Evolutionary conservation across 768 basidiomycete species (phyloP), one percentile per base, ranked within the genome.

Genomic region (Pholiota microspora): DNA sequence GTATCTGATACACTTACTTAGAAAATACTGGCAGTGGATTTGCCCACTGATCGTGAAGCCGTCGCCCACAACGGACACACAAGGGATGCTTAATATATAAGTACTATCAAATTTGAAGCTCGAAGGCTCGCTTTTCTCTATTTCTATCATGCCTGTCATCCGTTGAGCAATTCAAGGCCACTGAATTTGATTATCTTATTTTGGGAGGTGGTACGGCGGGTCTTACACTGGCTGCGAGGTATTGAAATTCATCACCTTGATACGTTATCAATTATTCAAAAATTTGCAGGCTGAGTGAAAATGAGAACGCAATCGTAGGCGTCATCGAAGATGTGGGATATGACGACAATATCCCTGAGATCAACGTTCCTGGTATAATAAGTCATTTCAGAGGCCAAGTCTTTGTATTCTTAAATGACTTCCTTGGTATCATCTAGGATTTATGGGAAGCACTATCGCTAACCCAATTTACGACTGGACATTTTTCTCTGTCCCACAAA

Each of bases 401-500:
- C 24, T 18, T 24, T 18, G 10, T 4, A 16, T 29, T 24, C 18
- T 44, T n/a, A 15, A 28, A 21, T 31, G 12, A 31, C 21, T 24
- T n/a, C 5, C 15, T 24, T 44, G 16, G 3, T 29, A 24, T 59
- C n/a, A n/a, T 9, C 46, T 32, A 53, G 58, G 49, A 32, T 55
- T 49, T n/a, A 52, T 59, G 21, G 58, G 58, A 23, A 45, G 51
- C 12, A 57, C 42, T 4, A 49, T 57, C 9, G 51, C 47, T 2
- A 45, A 59, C 34, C 58, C 58, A 2, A 47, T 29, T 3, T 59
- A 59, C 16, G 58, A 59, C 28, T 59, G 54, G 54, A 45, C 54
- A 9, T 59, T 59, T 21, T 52, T 52, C 10, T 59, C 58, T 8
- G 54, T 55, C 7, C 58, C 58, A 4, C 58, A 59, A 32, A 34